Conservation (phyloP, 352 stramenopile genomes). For the Blastocystis sp. region DNA sequence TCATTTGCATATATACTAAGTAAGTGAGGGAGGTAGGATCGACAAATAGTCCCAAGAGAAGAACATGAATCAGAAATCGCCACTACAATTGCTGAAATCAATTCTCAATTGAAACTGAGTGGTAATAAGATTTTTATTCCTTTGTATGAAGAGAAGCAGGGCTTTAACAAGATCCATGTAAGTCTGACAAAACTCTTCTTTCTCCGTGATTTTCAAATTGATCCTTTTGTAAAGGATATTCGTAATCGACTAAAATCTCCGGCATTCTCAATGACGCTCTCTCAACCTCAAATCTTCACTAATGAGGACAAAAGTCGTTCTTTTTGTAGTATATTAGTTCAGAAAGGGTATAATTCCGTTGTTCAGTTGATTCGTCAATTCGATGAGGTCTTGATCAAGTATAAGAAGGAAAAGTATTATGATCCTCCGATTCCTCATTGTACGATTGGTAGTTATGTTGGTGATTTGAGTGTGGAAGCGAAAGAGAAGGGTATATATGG, state of each 20-base stretch:
- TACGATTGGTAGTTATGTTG: constrained; percentile 38
- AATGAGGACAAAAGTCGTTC: constrained; percentile 51
- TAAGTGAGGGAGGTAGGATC: neutral
- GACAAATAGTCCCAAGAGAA: neutral
- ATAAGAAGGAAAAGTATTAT: constrained; percentile 59
- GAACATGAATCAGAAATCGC: neutral
- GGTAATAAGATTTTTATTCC: neutral
- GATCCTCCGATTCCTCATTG: constrained; percentile 47
- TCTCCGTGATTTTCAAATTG: constrained; percentile 49
- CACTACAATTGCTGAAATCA: neutral
- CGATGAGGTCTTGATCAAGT: constrained; percentile 25
- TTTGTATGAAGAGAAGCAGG: constrained; percentile 18
- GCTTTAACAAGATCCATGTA: constrained; percentile 41
- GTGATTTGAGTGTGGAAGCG: neutral
- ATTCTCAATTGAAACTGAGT: neutral
- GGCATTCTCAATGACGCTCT: constrained; percentile 3
- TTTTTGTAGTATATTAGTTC: constrained; percentile 24
- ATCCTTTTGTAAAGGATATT: constrained; percentile 8
- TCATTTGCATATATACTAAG: constrained; percentile 61
- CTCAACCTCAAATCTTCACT: constrained; percentile 7
- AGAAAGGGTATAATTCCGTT: constrained; percentile 17
- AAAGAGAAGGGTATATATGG: constrained; percentile 25
- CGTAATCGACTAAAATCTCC: neutral
- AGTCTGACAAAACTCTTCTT: constrained; percentile 58
- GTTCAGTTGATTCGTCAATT: constrained; percentile 43